Evolutionary conservation across 768 basidiomycete genomes (phyloP), one percentile per base, ranked within the genome.

Genomic region (Royoungia palumana): DNA sequence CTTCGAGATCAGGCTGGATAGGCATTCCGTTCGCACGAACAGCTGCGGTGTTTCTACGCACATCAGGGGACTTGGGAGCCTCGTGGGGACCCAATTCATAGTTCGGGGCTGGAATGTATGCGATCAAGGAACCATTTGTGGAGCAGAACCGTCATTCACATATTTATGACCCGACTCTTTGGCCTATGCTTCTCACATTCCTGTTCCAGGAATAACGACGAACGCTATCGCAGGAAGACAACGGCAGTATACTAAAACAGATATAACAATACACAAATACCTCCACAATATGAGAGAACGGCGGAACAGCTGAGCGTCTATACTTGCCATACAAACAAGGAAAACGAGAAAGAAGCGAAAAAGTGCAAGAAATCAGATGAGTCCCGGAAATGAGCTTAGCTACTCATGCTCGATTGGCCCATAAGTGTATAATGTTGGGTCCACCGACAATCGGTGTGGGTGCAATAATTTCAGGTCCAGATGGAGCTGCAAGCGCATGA

Each of bases 381-480:
- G 16, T 32, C 7, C 32, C 32, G 14, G 8, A 13, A 19, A 25
- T 5, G 21, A 14, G 5, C 12, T 14, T 20, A 14, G 41, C 47
- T 58, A 48, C 44, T 67, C 61, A 67, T 52, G 59, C 24, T 16
- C 65, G 66, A 46, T 63, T 56, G 47, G 67, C 67, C 66, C 66
- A 67, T 53, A 67, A 49, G 51, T 67, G 67, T 56, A 59, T 58
- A 43, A 67, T 54, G 56, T 67, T 67, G 24, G 66, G 66, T 12
- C 66, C 66, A 39, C 66, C 66, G 55, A 67, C 67, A 30, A 67
- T 54, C 46, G 66, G 66, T 24, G 66, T 67, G 35, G 66, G 66
- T 47, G 66, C 66, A 46, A 67, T 30, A 47, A 67, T 67, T 55
- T 69, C 59, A 46, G 63, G 62, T 28, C 65, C 58, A 51, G 58